Conservation (phyloP, 805 yeast species). For the Danielozyma ontarioensis region DNA sequence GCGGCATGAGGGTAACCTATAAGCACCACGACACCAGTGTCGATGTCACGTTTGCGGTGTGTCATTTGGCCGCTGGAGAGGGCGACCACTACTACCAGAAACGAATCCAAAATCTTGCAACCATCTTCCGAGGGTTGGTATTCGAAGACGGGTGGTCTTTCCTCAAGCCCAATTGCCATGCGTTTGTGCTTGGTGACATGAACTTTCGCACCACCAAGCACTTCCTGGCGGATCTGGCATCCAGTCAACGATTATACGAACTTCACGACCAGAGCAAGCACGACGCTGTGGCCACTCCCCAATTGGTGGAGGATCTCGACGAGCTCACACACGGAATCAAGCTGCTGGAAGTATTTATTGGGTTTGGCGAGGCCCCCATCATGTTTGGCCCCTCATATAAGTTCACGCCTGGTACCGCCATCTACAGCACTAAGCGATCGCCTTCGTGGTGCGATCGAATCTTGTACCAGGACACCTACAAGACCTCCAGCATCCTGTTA, state of each 20-base stretch:
- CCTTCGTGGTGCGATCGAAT: slow-evolving; percentile 95
- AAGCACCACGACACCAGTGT: slow-evolving; percentile 13
- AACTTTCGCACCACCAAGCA: slow-evolving; percentile 59
- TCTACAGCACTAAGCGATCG: slow-evolving; percentile 51
- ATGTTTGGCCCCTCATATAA: slow-evolving; percentile 80
- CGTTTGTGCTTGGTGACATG: slow-evolving; percentile 79
- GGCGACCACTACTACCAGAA: slow-evolving; percentile 43
- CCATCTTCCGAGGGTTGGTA: slow-evolving; percentile 48
- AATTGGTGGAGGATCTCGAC: slow-evolving; percentile 34
- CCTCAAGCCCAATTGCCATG: slow-evolving; percentile 49
- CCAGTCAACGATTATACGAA: slow-evolving; percentile 15
- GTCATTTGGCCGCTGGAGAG: slow-evolving; percentile 78
- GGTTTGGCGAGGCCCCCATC: slow-evolving; percentile 64
- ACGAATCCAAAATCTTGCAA: slow-evolving; percentile 50
- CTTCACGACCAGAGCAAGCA: slow-evolving; percentile 19
- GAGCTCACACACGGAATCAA: slow-evolving; percentile 43
- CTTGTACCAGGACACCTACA: slow-evolving; percentile 46
- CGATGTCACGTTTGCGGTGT: slow-evolving; percentile 56
- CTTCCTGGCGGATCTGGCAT: slow-evolving; percentile 5
- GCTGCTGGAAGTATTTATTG: slow-evolving; percentile 46
- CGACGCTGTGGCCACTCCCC: slow-evolving; percentile 1
- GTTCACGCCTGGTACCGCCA: slow-evolving; percentile 45
- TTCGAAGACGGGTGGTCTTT: slow-evolving; percentile 55
- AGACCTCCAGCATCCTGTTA: slow-evolving; percentile 1
- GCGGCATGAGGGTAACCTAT: slow-evolving; percentile 49